Evolutionary conservation across 352 stramenopile species (phyloP).

Genomic region (Globisporangium yorkense): DNA sequence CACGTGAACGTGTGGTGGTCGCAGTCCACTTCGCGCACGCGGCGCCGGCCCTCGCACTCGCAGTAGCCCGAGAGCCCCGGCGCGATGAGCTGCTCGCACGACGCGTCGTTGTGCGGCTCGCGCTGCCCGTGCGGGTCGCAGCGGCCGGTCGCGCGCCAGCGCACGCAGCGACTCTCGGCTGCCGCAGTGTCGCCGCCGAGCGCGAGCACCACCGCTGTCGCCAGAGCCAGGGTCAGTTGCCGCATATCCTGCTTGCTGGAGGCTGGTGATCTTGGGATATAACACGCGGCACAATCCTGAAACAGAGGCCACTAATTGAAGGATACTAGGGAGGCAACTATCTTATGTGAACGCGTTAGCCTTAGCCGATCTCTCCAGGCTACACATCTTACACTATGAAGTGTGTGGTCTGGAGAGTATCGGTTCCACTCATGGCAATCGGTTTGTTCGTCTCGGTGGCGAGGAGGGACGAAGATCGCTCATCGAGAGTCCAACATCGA

Average conservation of each 20-base stretch:
- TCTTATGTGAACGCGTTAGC: too few relatives aligned
- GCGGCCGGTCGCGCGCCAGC: slow-evolving; percentile 59
- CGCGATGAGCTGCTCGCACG: slow-evolving; percentile 44
- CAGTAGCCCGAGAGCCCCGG: slow-evolving; percentile 60
- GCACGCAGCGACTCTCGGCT: slow-evolving; percentile 35
- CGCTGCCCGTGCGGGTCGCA: slow-evolving; percentile 69
- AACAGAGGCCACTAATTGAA: background rate
- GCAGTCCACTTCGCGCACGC: slow-evolving; percentile 67
- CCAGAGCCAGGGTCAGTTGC: background rate
- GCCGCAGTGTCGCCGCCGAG: background rate
- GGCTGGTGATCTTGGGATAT: background rate
- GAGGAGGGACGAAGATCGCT: too few relatives aligned
- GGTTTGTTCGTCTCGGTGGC: too few relatives aligned
- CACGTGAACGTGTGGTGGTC: slow-evolving; percentile 80
- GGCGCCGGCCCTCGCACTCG: slow-evolving; percentile 73
- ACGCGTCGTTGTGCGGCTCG: slow-evolving; percentile 53
- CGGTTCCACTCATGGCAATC: too few relatives aligned
- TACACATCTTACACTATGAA: too few relatives aligned
- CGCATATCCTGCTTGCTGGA: background rate
- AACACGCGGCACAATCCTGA: background rate
- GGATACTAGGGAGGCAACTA: too few relatives aligned
- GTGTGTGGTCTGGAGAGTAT: too few relatives aligned
- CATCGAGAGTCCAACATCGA: too few relatives aligned
- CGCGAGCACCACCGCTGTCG: background rate
- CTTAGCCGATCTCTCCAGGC: too few relatives aligned